Base-by-base conservation (phyloP, 352 stramenopile genomes). In the Chrysophaeum taylorii region DNA sequence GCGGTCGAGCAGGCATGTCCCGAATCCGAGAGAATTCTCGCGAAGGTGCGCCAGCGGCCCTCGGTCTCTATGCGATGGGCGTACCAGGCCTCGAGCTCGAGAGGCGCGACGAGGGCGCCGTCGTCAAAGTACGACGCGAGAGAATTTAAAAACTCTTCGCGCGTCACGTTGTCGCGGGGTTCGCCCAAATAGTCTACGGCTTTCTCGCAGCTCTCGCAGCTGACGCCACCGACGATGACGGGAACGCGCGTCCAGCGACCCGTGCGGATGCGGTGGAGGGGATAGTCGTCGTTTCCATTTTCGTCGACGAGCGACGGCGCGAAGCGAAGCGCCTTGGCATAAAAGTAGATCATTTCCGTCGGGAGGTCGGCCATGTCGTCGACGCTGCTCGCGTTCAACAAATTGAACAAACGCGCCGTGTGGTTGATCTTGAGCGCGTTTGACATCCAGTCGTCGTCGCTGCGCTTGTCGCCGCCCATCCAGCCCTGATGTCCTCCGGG, bases 401-500 rank as follows among this genome's bases (percentile, higher is more conserved):
- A n/a, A n/a, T n/a, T n/a, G n/a, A n/a, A n/a, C n/a, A n/a, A n/a
- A n/a, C n/a, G n/a, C n/a, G n/a, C n/a, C n/a, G n/a, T n/a, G n/a
- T n/a, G n/a, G n/a, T n/a, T n/a, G n/a, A n/a, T n/a, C n/a, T n/a
- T n/a, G n/a, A n/a, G n/a, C n/a, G n/a, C n/a, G n/a, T n/a, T n/a
- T n/a, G 25, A 15, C 25, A 33, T 25, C 27, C 36, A 63, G 52
- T 63, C 52, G 52, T 63, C 29, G 52, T 63, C 29, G 25, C 27
- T 5, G 27, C 29, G 52, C 4, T 2, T 23, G 5, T 25, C 52
- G 27, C 5, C 9, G 27, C 27, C 29, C 52, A 63, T 63, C 52
- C 52, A 63, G n/a, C 52, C 52, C 52, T 63, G 52, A 31, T 63
- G 52, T 9, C 52, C 52, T 5, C 52, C 52, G 4, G 52, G 52